Base-by-base conservation (phyloP, 2,329 filamentous ascomycete genomes). In the Phialemoniopsis sp. region DNA sequence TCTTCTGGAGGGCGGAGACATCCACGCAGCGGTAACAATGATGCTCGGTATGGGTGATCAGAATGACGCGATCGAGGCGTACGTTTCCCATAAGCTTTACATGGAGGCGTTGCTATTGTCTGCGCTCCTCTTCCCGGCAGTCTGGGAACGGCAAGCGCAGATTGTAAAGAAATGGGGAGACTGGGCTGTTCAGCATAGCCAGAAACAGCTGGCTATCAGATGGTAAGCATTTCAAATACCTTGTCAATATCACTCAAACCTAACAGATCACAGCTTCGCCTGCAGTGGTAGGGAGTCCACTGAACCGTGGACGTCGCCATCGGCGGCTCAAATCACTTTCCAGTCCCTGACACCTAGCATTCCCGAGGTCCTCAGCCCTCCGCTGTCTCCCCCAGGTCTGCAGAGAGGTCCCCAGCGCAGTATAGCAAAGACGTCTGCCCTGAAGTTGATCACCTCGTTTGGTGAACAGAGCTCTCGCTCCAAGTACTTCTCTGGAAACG, bases 111-210 rank as follows among this genome's bases (percentile, higher is more conserved):
- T 97, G 26, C 77, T 98, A 13, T 73, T 98, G 47, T 87, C 89
- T 1, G 94, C 89, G 53, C 71, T 96, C 12, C 77, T 85, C 18
- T 89, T 85, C 52, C 89, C 91, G 1, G 68, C 75, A 1, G 90
- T 96, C 44, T 98, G 93, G 93, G 86, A 93, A 53, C 80, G 91
- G 26, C 89, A 95, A 59, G 84, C 86, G 12, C 85, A 87, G 52
- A 79, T 98, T 35, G 81, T 96, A 46, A 82, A 88, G 51, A 91
- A 93, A 68, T 98, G 93, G 93, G 93, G 93, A 42, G 91, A 96
- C 54, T 83, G 87, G 68, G 88, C 91, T 29, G 83, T 96, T 12
- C 83, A 87, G 46, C 84, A 93, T 51, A 85, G 87, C 13, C 86
- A 95, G 53, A 87, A 93, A 48, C 87, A 95, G 52, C 71, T 98